A percentile compares a stretch with the other conserved stretches of the same genome.
Conservation (phyloP, 441 rosid genomes). For the Hypseocharis bilobata region DNA sequence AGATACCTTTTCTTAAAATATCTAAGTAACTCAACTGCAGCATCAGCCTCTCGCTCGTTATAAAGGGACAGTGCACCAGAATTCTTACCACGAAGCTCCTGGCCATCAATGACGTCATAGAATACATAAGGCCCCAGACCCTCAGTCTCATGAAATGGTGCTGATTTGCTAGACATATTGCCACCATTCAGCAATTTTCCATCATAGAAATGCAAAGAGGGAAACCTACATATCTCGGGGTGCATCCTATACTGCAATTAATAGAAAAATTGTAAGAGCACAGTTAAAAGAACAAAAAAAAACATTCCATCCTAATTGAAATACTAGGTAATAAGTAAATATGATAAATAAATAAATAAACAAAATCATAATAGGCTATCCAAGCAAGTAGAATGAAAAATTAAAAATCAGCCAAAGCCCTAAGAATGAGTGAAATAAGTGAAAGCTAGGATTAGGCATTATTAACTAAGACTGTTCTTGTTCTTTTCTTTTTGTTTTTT, state of each 20-base stretch:
- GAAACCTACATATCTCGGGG: constrained; percentile 83
- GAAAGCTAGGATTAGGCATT: no score
- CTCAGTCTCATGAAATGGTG: constrained; percentile 55
- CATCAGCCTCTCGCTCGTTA: constrained; percentile 85
- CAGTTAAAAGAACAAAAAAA: not conserved
- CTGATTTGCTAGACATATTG: constrained; percentile 54
- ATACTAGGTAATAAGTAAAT: no score
- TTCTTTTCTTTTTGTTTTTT: no score
- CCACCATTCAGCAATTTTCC: constrained; percentile 74
- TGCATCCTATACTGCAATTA: constrained; percentile 93
- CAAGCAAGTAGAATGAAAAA: no score
- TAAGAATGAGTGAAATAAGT: no score
- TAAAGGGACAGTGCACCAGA: constrained; percentile 67
- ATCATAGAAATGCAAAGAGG: constrained; percentile 85
- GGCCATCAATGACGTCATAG: constrained; percentile 73
- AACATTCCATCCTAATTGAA: no score
- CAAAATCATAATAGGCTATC: no score
- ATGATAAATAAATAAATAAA: no score
- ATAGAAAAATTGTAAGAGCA: constrained; percentile 22
- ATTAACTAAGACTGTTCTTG: no score
- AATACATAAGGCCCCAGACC: constrained; percentile 77
- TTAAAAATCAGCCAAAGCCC: no score
- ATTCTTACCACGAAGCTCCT: constrained; percentile 65
- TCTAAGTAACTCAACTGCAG: constrained; percentile 69
- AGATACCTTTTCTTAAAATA: constrained; percentile 62